Base-by-base conservation (phyloP, 768 basidiomycete species). In the Naganishia vaughanmartiniae region DNA sequence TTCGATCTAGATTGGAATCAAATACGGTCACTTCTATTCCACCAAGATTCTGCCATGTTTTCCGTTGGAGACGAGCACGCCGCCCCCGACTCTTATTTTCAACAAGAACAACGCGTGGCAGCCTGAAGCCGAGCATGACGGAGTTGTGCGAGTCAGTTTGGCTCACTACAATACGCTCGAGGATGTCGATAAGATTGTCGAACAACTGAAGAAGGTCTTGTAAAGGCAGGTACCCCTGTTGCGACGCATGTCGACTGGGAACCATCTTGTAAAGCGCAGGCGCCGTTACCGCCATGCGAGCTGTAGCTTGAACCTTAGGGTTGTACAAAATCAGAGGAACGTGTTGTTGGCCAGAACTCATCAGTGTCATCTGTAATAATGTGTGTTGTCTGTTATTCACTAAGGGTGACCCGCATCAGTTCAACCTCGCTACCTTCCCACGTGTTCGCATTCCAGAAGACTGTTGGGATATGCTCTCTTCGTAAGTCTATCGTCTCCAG, bases 121-220 rank as follows among this genome's bases (percentile, higher is more conserved):
- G 26, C 70, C 70, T 54, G 31, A 53, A 24, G 33, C 63, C 74
- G 77, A 83, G 0, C 83, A 84, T 0, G 89, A 90, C 70, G 89
- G 87, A 0, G 87, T 89, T 3, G 88, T 90, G 26, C 85, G 90
- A 4, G 86, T 91, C 67, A 90, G 89, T 1, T 78, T 91, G 31
- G 89, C 90, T 28, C 90, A 91, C 74, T 90, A 91, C 74, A 90
- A 91, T 75, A 91, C 90, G 0, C 82, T 88, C 3, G 85, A 87
- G 70, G 89, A 91, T 74, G 89, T 90, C 0, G 79, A 86, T 66
- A 82, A 73, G 74, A 87, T 91, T 72, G 84, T 90, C 34, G 80
- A 80, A 0, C 67, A 73, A 30, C 54, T 77, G 48, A 70, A 71
- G 33, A 33, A 57, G 19, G 60, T 63, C 6, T 63, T 63, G 60